Evolutionary conservation across 108 stramenopile genomes (phyloP).

Genomic region (Schizochytrium sp.): DNA sequence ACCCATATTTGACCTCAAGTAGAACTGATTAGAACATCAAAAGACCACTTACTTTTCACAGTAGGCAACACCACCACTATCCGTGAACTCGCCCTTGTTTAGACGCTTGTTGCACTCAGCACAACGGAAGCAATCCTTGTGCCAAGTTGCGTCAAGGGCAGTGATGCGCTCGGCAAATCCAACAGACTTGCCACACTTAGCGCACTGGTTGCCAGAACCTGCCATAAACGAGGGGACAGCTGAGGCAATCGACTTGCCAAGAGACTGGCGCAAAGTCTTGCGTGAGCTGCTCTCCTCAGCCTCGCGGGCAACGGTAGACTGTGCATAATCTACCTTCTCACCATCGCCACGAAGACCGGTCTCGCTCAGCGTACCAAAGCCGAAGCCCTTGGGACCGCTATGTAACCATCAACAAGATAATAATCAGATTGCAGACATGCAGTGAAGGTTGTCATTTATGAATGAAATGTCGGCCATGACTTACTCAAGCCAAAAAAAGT

Average conservation of each 20-base stretch:
- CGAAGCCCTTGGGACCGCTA: slow-evolving; percentile 44
- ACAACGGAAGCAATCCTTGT: slow-evolving; percentile 52
- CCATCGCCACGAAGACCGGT: background rate
- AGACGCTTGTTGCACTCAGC: background rate
- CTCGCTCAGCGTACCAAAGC: background rate
- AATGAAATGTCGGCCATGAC: no score
- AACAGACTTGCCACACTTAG: slow-evolving; percentile 54
- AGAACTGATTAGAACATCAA: background rate
- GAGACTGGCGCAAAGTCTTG: background rate
- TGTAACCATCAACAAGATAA: no score
- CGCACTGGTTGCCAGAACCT: background rate
- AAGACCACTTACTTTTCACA: slow-evolving; percentile 11
- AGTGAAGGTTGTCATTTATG: no score
- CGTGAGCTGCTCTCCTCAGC: background rate
- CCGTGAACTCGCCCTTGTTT: slow-evolving; percentile 20
- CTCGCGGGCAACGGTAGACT: background rate
- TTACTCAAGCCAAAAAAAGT: no score
- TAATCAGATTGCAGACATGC: no score
- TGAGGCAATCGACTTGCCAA: no score
- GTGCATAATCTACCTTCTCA: slow-evolving; percentile 1
- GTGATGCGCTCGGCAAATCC: slow-evolving; percentile 44
- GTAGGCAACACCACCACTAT: slow-evolving; percentile 29
- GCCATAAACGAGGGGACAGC: no score
- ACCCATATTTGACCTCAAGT: background rate
- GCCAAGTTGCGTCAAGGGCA: slow-evolving; percentile 24